Evolutionary conservation across 495 filamentous ascomycete species (phyloP).

Genomic region (Aspergillus sparsus): DNA sequence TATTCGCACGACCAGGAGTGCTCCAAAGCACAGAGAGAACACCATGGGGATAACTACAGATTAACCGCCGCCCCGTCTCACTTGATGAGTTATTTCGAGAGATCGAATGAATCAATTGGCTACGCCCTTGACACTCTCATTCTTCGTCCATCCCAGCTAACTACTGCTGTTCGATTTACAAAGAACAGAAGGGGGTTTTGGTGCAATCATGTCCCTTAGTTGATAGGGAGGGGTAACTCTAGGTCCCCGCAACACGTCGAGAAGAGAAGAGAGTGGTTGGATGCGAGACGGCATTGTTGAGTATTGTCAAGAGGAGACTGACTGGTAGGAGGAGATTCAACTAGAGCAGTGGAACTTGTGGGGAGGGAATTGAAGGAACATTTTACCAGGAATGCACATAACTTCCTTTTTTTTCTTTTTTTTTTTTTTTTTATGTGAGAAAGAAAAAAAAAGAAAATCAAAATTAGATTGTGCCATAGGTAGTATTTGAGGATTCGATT

Average conservation of each 20-base stretch:
- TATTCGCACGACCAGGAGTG: too few relatives aligned
- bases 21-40: too few relatives aligned
- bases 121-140: neutral
- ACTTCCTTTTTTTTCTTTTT: too few relatives aligned
- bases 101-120: slow-evolving; percentile 2
- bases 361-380: neutral
- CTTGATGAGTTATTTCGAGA: neutral
- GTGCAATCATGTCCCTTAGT: neutral
- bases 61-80: neutral
- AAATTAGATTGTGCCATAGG: too few relatives aligned
- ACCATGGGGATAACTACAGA: too few relatives aligned
- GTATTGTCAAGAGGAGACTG: neutral
- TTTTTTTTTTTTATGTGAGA: too few relatives aligned
- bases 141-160: neutral
- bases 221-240: neutral
- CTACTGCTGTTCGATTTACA: neutral
- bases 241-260: neutral
- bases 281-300: too few relatives aligned
- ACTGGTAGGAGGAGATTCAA: neutral
- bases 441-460: too few relatives aligned
- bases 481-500: too few relatives aligned
- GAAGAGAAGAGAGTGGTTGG: neutral
- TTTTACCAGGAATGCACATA: neutral
- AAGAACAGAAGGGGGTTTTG: neutral
- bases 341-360: neutral